Percentiles rank a stretch among this genome's conserved stretches.
Evolutionary conservation across 768 basidiomycete genomes (phyloP).

Genomic region (Tulasnella sp.): DNA sequence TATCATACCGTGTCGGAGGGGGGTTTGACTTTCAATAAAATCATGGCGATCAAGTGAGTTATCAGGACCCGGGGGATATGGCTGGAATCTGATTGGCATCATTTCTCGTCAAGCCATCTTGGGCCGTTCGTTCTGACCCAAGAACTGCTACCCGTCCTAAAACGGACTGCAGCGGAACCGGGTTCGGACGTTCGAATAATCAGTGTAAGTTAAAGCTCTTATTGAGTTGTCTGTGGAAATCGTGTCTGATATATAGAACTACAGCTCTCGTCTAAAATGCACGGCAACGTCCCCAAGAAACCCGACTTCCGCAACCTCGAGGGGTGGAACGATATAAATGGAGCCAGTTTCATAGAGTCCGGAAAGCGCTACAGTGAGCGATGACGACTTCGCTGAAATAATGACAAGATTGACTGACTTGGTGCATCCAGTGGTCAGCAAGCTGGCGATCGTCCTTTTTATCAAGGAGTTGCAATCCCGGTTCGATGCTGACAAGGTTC

Average conservation of each 20-base stretch:
- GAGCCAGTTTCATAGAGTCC: background rate
- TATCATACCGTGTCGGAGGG: background rate
- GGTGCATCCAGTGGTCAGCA: constrained; percentile 39
- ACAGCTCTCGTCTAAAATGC: background rate
- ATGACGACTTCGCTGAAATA: background rate
- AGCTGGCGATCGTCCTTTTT: constrained; percentile 41
- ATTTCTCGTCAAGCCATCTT: constrained; percentile 34
- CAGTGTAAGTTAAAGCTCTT: constrained; percentile 30
- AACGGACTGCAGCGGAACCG: constrained; percentile 35
- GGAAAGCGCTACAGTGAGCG: background rate
- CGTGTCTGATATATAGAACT: too few relatives aligned
- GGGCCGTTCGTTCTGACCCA: constrained; percentile 45
- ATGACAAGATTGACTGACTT: background rate
- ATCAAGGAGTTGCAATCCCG: constrained; percentile 39
- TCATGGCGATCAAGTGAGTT: constrained; percentile 15
- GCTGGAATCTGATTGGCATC: background rate
- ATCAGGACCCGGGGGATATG: background rate
- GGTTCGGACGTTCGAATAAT: constrained; percentile 50
- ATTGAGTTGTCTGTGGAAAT: background rate
- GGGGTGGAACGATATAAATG: background rate
- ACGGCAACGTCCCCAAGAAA: background rate
- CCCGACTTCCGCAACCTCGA: background rate
- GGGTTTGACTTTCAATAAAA: background rate
- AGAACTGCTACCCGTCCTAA: constrained; percentile 41
- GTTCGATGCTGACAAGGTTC: constrained; percentile 28